Evolutionary conservation across 352 stramenopile genomes (phyloP).

Genomic region (Globisporangium cederbergense): DNA sequence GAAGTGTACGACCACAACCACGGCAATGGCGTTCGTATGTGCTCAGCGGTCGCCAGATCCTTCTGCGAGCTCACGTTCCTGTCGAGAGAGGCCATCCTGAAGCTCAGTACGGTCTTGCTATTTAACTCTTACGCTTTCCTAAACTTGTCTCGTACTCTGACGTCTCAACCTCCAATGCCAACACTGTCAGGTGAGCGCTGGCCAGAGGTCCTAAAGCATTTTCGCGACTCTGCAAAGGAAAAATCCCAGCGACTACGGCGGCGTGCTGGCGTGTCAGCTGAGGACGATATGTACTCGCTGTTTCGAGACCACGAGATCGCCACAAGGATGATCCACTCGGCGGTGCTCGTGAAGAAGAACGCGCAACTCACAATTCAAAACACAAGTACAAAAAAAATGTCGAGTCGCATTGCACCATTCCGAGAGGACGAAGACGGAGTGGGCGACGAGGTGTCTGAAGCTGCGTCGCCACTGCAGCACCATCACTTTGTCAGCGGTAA

Average conservation of each 20-base stretch:
- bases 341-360: constrained; percentile 22
- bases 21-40: constrained; percentile 82
- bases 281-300: constrained; percentile 20
- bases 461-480: background rate
- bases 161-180: background rate
- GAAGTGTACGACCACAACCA: constrained; percentile 79
- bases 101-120: constrained; percentile 51
- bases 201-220: constrained; percentile 71
- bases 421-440: background rate
- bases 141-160: no score
- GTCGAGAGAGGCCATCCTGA: constrained; percentile 63
- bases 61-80: constrained; percentile 82
- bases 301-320: constrained; percentile 24
- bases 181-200: constrained; percentile 38
- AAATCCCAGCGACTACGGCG: constrained; percentile 45
- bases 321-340: constrained; percentile 33
- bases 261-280: constrained; percentile 23
- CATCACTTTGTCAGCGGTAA: constrained; percentile 18
- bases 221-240: constrained; percentile 37
- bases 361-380: constrained; percentile 16
- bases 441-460: background rate
- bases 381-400: background rate
- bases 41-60: constrained; percentile 68
- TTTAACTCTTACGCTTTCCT: background rate
- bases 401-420: constrained; percentile 21